A percentile compares a stretch with the other conserved stretches of the same genome.
phyloP scores from a whole-genome alignment of 306 rosid genomes.

The Glycine latifolia region DNA sequence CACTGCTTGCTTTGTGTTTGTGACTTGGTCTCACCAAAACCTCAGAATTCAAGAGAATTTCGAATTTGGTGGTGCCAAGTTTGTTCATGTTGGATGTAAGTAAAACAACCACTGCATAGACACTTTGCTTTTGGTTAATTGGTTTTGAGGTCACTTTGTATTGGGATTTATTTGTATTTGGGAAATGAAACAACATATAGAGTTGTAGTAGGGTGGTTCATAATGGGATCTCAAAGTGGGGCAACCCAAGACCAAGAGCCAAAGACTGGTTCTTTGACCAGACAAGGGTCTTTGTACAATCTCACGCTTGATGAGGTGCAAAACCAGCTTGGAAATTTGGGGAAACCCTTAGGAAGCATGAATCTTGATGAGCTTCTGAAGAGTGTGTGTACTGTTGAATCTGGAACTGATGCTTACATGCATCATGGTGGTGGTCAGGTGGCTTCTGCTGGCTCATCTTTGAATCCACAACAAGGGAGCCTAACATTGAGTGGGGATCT shows the following conservation, averaged over 20 bases:
- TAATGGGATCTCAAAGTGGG: slow-evolving; percentile 91
- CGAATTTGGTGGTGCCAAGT: slow-evolving; percentile 35
- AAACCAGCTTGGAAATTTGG: slow-evolving; percentile 91
- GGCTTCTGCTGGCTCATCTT: slow-evolving; percentile 47
- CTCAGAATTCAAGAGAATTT: slow-evolving; percentile 31
- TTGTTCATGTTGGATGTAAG: slow-evolving; percentile 5
- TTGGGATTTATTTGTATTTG: slow-evolving; percentile 21
- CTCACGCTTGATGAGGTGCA: slow-evolving; percentile 97
- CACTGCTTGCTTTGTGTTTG: slow-evolving; percentile 48
- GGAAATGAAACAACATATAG: slow-evolving; percentile 36
- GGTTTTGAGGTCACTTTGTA: slow-evolving; percentile 31
- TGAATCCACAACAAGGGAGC: slow-evolving; percentile 71
- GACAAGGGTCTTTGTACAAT: slow-evolving; percentile 76
- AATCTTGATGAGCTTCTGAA: slow-evolving; percentile 94
- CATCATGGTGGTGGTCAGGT: slow-evolving; percentile 54
- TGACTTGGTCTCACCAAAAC: slow-evolving; percentile 14
- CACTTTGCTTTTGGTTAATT: slow-evolving; percentile 8
- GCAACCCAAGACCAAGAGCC: slow-evolving; percentile 58
- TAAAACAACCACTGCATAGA: slow-evolving; percentile 15
- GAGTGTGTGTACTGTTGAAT: slow-evolving; percentile 82
- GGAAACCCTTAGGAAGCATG: slow-evolving; percentile 95
- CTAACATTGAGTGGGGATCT: slow-evolving; percentile 69
- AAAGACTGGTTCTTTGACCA: slow-evolving; percentile 61
- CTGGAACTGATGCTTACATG: slow-evolving; percentile 49
- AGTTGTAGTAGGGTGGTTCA: slow-evolving; percentile 26